Conservation (phyloP, 176 grass and related monocot genomes). For the Avena eriantha region DNA sequence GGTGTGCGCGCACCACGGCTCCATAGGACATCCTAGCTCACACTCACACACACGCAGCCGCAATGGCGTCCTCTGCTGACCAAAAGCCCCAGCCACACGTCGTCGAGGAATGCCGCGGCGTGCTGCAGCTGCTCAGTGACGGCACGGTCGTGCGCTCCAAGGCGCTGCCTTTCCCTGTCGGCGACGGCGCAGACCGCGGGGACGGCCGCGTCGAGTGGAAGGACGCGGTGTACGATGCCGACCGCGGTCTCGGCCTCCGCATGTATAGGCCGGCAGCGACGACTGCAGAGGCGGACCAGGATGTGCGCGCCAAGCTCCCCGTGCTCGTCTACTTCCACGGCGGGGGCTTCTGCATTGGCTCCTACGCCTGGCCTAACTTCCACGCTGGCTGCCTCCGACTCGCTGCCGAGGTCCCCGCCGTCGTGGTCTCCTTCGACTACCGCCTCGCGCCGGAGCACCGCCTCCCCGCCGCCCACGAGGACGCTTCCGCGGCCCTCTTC, state of each 20-base stretch:
- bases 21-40: too few species aligned
- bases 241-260: background rate
- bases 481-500: constrained; percentile 42
- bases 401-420: constrained; percentile 44
- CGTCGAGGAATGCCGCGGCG: too few species aligned
- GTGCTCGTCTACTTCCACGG: constrained; percentile 21
- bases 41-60: too few species aligned
- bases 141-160: too few species aligned
- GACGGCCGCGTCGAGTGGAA: background rate
- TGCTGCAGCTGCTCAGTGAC: too few species aligned
- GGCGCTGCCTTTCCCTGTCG: too few species aligned
- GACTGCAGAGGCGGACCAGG: too few species aligned
- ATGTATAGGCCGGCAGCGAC: background rate
- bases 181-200: background rate
- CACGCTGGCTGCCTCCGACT: constrained; percentile 54
- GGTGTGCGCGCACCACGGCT: too few species aligned
- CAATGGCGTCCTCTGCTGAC: too few species aligned
- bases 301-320: background rate
- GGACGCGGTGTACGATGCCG: background rate
- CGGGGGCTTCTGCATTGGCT: constrained; percentile 13
- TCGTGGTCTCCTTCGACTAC: constrained; percentile 63
- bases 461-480: constrained; percentile 59
- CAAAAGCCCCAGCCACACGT: too few species aligned
- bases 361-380: constrained; percentile 3
- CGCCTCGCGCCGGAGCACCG: constrained; percentile 69